Conservation (phyloP, 345 rosid genomes). For the Lepidium sativum region DNA sequence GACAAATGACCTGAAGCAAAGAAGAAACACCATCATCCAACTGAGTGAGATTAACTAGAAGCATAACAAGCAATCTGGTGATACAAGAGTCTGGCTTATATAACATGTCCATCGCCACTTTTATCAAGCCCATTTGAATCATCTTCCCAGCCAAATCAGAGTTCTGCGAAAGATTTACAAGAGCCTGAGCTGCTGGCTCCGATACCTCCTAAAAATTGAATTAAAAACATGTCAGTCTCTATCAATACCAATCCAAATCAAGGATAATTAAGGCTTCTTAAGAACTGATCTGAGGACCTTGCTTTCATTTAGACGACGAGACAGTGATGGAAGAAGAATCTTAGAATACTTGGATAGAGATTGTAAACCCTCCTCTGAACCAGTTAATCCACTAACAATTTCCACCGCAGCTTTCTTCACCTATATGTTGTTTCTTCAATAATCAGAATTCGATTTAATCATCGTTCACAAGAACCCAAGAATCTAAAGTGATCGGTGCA, state of each 20-base stretch:
- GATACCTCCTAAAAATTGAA: slow-evolving; percentile 55
- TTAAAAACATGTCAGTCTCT: background rate
- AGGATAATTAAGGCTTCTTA: background rate
- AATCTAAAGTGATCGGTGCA: background rate
- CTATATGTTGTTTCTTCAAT: slow-evolving; percentile 22
- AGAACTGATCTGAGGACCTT: slow-evolving; percentile 39
- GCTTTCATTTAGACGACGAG: slow-evolving; percentile 49
- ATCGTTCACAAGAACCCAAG: background rate
- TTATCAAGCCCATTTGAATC: slow-evolving; percentile 55
- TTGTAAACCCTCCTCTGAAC: slow-evolving; percentile 70
- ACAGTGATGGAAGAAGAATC: slow-evolving; percentile 46
- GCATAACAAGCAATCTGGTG: slow-evolving; percentile 66
- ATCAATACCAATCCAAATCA: slow-evolving; percentile 3
- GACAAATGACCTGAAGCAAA: slow-evolving; percentile 70
- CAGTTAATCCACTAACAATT: slow-evolving; percentile 74
- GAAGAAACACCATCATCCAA: slow-evolving; percentile 65
- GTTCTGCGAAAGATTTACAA: slow-evolving; percentile 81
- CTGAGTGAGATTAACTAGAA: slow-evolving; percentile 81
- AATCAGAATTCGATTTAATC: background rate
- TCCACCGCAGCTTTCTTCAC: slow-evolving; percentile 84
- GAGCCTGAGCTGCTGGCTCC: slow-evolving; percentile 84
- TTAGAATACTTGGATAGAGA: slow-evolving; percentile 51
- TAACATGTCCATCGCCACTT: slow-evolving; percentile 59
- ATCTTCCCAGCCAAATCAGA: slow-evolving; percentile 54
- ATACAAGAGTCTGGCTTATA: slow-evolving; percentile 58